Evolutionary conservation across 805 yeast genomes (phyloP).

Genomic region (Groenewaldozyma tartarivorans): DNA sequence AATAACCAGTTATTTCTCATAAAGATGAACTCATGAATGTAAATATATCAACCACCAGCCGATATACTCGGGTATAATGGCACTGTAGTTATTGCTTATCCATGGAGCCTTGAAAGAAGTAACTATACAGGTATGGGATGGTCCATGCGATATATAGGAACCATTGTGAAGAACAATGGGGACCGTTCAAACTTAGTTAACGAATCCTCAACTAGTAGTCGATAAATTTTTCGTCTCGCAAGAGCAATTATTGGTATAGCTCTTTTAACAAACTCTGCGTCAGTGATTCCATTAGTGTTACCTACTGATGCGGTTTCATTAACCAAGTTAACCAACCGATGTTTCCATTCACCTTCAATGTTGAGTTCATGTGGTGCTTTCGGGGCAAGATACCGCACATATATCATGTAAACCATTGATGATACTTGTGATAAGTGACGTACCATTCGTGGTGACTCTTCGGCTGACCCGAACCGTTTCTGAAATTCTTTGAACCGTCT

Average conservation of each 20-base stretch:
- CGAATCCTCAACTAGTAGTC: slow-evolving; percentile 64
- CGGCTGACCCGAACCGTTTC: background rate
- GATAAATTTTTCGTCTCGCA: slow-evolving; percentile 41
- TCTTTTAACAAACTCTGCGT: background rate
- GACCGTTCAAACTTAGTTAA: slow-evolving; percentile 51
- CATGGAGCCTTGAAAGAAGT: too few relatives aligned
- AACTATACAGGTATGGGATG: too few relatives aligned
- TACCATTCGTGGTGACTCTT: slow-evolving; percentile 20
- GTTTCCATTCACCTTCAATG: slow-evolving; percentile 41
- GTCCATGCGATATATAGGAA: background rate
- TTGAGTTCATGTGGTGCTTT: slow-evolving; percentile 67
- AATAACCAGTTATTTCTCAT: too few relatives aligned
- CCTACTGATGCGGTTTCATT: background rate
- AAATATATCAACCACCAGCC: too few relatives aligned
- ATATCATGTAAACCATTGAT: slow-evolving; percentile 54
- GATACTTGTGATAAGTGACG: slow-evolving; percentile 41
- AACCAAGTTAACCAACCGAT: background rate
- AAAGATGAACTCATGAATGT: too few relatives aligned
- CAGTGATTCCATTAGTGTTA: background rate
- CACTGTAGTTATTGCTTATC: too few relatives aligned
- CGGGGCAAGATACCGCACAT: slow-evolving; percentile 50
- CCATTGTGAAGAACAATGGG: background rate
- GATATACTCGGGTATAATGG: too few relatives aligned
- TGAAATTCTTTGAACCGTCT: slow-evolving; percentile 3
- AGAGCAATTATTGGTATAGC: slow-evolving; percentile 25